Base-by-base conservation (phyloP, 1,284 basidiomycete species). In the Testicularia cyperi region DNA sequence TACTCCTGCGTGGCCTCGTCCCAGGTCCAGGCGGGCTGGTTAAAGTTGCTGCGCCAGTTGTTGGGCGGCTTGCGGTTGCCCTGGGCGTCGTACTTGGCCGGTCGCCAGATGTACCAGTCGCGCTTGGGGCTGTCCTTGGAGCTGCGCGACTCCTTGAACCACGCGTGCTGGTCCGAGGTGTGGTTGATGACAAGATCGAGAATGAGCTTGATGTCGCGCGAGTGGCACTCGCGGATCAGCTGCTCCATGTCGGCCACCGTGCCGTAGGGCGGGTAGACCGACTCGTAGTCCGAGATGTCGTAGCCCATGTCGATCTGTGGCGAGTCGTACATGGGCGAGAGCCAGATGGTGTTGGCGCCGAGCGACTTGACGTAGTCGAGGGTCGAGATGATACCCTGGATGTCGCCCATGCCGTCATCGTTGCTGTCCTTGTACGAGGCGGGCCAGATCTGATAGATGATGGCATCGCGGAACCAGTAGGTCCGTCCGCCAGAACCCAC, bases 171-270 rank as follows among this genome's bases (percentile, higher is more conserved):
- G 77, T 87, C 84, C 2, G 85, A 87, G 6, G 83, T 84, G 75
- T 88, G 87, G 75, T 88, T 89, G n/a, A 86, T 84, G 22, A 88
- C 87, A 3, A 89, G 82, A 72, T 88, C 86, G 80, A 88, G 86
- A 81, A 88, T 82, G 36, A 87, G 79, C 67, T 86, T 86, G 82
- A 89, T 85, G 0, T 83, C 85, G 32, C 83, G 81, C 18, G 80
- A 74, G 56, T 88, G 85, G 34, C 83, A 80, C 5, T 81, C 83
- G 16, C 79, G 71, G 39, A 86, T 77, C 37, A 88, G 80, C 13
- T 75, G 79, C 62, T 88, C 86, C 82, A 85, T 87, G 65, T 89
- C 86, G 5, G 79, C 80, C n/a, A 88, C 73, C 0, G 85, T 86
- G 8, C 87, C 87, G 75, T 87, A 90, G 36, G 82, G 78, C 13